Evolutionary conservation across 2,329 filamentous ascomycete genomes (phyloP).

Genomic region (Pyricularia grisea): DNA sequence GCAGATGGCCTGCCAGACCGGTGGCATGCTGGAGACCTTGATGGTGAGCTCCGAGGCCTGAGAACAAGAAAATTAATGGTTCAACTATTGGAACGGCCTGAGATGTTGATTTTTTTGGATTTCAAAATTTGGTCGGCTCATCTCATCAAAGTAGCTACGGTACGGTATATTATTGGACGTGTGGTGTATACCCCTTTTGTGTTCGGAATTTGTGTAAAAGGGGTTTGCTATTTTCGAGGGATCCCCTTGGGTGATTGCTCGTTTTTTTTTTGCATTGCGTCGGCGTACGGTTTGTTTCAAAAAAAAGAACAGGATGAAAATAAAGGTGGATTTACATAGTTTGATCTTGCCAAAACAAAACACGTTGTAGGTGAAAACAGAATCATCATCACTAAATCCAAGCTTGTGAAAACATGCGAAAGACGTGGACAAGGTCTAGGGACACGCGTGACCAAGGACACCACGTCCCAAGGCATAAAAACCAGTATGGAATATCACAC

Average conservation of each 20-base stretch:
- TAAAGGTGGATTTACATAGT: neutral
- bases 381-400: neutral
- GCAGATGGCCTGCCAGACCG: constrained; percentile 71
- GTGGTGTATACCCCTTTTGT: neutral
- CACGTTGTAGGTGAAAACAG: neutral
- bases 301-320: neutral
- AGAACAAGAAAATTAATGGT: neutral
- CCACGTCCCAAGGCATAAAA: neutral
- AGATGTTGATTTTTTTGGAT: neutral
- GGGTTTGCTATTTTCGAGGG: neutral
- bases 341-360: neutral
- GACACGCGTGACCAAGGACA: neutral
- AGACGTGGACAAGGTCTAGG: neutral
- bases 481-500: neutral
- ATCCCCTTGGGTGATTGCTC: neutral
- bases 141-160: neutral
- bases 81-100: neutral
- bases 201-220: neutral
- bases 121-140: neutral
- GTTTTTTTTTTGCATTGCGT: neutral
- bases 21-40: constrained; percentile 74
- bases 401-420: neutral
- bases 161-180: neutral
- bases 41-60: constrained; percentile 29
- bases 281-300: neutral